Base-by-base conservation (phyloP, 768 basidiomycete species). In the Phylloporus rhodoxanthus region DNA sequence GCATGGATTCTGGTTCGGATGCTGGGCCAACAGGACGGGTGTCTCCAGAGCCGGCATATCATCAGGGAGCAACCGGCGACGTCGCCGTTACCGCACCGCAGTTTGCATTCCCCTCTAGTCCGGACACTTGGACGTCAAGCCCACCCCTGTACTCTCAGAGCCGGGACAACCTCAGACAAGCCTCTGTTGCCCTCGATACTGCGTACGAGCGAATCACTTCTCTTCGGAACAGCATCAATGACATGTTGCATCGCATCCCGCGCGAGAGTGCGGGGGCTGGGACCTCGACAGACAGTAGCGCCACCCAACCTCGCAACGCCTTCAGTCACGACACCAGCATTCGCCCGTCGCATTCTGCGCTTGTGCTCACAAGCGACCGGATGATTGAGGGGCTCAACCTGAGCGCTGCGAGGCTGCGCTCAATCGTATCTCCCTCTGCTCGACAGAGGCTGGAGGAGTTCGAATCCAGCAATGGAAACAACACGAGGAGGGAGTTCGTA, bases 131-230 rank as follows among this genome's bases (percentile, higher is more conserved):
- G 60, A 49, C 57, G 8, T 37, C 59, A 25, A 43, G 33, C 17
- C 26, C 55, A 25, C 50, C 41, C 38, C 33, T 53, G 17, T 56
- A 52, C 37, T 39, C 54, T 32, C 62, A 64, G 30, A 66, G 70
- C 42, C 71, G 70, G 48, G 61, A 61, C 40, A 72, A 57, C 58
- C 64, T 80, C 26, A 75, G 75, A 29, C 70, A 74, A 48, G 77
- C 79, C n/a, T 74, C 79, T 34, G 66, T 68, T n/a, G 75, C 75
- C 7, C 67, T 82, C 33, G 77, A 80, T 47, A 72, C 74, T 30
- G 80, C 78, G 19, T 80, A 78, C 62, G 72, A 69, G 53, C 74
- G 77, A 40, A 76, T 82, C 58, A 72, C 74, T 43, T 75, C 77
- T 62, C 73, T 81, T 43, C 74, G 80, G 51, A 73, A 72, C 26